Evolutionary conservation across 2,329 filamentous ascomycete species (phyloP).

Genomic region (Fusarium nodosum): DNA sequence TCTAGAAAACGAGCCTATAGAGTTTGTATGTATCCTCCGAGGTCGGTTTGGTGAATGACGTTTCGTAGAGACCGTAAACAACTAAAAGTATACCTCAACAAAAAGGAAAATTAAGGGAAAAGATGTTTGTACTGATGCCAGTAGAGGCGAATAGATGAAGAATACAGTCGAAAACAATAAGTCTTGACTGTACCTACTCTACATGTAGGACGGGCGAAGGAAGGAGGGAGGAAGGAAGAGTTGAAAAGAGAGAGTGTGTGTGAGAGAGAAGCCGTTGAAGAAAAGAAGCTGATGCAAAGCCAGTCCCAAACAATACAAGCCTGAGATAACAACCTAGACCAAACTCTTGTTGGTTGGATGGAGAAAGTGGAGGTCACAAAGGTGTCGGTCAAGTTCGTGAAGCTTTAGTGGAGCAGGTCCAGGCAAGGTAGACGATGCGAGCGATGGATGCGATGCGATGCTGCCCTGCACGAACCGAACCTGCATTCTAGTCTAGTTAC

Average conservation of each 20-base stretch:
- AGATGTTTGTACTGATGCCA: constrained; percentile 6
- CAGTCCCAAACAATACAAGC: constrained; percentile 26
- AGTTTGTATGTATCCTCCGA: constrained; percentile 17
- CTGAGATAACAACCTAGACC: constrained; percentile 17
- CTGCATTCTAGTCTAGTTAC: neutral
- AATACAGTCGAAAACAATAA: constrained; percentile 13
- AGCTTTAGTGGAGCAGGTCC: constrained; percentile 37
- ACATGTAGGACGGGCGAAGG: constrained; percentile 17
- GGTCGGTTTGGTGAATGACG: constrained; percentile 20
- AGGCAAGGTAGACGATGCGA: constrained; percentile 15
- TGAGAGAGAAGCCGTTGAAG: constrained; percentile 31
- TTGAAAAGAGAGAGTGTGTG: constrained; percentile 7
- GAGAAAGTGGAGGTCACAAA: constrained; percentile 31
- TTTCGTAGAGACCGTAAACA: constrained; percentile 30
- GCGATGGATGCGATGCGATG: constrained; percentile 20
- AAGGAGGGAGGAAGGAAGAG: constrained; percentile 36
- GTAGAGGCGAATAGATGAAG: constrained; percentile 6
- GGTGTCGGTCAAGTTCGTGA: constrained; percentile 26
- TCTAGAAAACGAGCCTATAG: constrained; percentile 21
- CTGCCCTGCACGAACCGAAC: constrained; percentile 17
- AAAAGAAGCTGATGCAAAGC: constrained; percentile 11
- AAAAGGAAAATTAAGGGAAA: constrained; percentile 4
- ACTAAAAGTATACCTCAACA: constrained; percentile 22
- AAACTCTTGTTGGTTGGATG: constrained; percentile 25
- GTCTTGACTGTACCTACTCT: constrained; percentile 14